Evolutionary conservation across 371 early-diverging fungal genomes (phyloP).

Genomic region (Funneliformis caledonium): DNA sequence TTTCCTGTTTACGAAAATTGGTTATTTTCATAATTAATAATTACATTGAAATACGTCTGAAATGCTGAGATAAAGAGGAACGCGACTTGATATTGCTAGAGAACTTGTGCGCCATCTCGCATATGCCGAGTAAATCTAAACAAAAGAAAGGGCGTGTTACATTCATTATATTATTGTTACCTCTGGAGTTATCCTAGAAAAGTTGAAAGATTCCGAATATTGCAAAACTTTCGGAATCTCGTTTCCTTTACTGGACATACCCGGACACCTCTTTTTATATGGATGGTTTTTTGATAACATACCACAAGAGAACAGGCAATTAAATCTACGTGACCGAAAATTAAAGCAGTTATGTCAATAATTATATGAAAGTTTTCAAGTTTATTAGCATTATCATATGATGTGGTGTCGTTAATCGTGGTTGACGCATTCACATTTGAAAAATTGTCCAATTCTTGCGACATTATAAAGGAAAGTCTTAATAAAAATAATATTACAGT

Average conservation of each 20-base stretch:
- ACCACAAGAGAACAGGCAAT: not conserved
- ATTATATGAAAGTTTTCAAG: not conserved
- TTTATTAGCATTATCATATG: not conserved
- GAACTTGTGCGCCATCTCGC: not conserved
- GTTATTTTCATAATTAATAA: not conserved
- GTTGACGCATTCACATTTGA: not conserved
- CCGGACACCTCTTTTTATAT: too few relatives aligned
- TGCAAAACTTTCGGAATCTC: too few relatives aligned
- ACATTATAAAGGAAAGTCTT: not conserved
- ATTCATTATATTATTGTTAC: not conserved
- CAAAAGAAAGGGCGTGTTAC: not conserved
- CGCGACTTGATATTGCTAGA: slow-evolving; percentile 8
- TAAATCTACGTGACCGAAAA: slow-evolving; percentile 8
- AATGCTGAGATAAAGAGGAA: slow-evolving; percentile 17
- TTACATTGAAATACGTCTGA: not conserved
- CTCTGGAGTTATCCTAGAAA: too few relatives aligned
- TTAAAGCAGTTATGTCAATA: not conserved
- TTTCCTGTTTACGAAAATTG: not conserved
- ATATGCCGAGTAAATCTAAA: slow-evolving; percentile 10
- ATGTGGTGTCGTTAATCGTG: not conserved
- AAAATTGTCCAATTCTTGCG: not conserved
- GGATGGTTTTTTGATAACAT: not conserved
- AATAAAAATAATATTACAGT: not conserved
- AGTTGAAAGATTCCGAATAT: too few relatives aligned
- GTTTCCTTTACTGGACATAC: too few relatives aligned